Evolutionary conservation across 306 rosid species (phyloP).

Genomic region (Morella rubra): DNA sequence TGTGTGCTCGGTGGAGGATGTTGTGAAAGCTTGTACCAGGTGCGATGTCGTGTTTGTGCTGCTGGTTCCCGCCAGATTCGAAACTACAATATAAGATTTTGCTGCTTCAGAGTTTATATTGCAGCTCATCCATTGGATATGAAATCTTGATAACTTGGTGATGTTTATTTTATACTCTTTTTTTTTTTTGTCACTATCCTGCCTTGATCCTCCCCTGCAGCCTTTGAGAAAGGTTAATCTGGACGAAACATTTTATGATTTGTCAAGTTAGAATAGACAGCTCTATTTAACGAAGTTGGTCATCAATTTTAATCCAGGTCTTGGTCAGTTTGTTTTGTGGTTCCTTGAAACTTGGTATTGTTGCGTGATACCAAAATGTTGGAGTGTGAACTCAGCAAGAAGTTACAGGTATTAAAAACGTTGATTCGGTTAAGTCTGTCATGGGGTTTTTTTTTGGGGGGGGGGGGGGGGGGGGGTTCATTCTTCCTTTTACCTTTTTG

Average conservation of each 20-base stretch:
- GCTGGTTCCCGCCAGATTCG: neutral
- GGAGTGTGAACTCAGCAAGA: neutral
- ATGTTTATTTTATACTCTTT: neutral
- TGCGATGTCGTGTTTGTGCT: neutral
- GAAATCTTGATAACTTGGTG: neutral
- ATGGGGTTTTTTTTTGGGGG: neutral
- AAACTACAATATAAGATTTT: neutral
- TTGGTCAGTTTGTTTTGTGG: neutral
- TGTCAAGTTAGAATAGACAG: neutral
- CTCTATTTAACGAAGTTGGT: neutral
- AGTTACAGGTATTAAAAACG: neutral
- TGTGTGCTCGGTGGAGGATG: neutral
- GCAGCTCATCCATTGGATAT: neutral
- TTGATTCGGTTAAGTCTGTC: neutral
- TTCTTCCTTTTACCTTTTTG: neutral
- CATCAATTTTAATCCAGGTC: neutral
- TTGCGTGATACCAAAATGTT: neutral
- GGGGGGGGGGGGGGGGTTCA: too few species aligned
- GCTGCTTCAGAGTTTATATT: neutral
- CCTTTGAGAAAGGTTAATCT: neutral
- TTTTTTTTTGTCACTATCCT: neutral
- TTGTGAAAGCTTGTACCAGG: constrained; percentile 6
- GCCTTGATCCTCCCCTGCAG: neutral
- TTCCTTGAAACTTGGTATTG: neutral
- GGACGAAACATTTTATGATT: neutral